Evolutionary conservation across 2,329 filamentous ascomycete genomes (phyloP).

Genomic region (Colletotrichum cuscutae): DNA sequence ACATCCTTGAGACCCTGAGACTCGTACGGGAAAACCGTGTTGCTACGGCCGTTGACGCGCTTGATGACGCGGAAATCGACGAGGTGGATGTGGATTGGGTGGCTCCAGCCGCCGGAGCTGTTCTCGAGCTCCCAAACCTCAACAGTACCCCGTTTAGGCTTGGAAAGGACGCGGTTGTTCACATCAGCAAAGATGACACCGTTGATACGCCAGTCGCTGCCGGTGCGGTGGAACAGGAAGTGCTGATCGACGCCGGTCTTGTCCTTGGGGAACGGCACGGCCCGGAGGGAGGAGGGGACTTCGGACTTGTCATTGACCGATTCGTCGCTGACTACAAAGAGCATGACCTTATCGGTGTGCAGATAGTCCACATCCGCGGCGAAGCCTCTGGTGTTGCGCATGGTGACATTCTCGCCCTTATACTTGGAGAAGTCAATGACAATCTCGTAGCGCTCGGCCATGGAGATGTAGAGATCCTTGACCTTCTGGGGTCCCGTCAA

Average conservation of each 20-base stretch:
- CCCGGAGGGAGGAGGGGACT: slow-evolving; percentile 37
- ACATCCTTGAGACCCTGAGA: slow-evolving; percentile 62
- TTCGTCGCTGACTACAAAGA: slow-evolving; percentile 51
- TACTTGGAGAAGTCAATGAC: slow-evolving; percentile 62
- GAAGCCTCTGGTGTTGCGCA: slow-evolving; percentile 51
- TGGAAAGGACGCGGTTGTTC: slow-evolving; percentile 53
- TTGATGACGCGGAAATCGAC: slow-evolving; percentile 62
- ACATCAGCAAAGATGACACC: slow-evolving; percentile 53
- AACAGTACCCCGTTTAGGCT: slow-evolving; percentile 49
- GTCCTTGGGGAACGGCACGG: slow-evolving; percentile 31
- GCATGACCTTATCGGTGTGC: slow-evolving; percentile 56
- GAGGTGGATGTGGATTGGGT: slow-evolving; percentile 64
- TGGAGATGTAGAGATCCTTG: slow-evolving; percentile 54
- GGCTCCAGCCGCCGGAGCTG: slow-evolving; percentile 52
- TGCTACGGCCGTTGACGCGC: slow-evolving; percentile 48
- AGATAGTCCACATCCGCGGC: slow-evolving; percentile 54
- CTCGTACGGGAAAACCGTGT: slow-evolving; percentile 57
- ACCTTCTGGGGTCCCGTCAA: slow-evolving; percentile 52
- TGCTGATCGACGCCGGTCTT: slow-evolving; percentile 32
- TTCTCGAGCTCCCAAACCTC: slow-evolving; percentile 58
- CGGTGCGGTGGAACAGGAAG: slow-evolving; percentile 33
- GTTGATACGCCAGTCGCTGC: slow-evolving; percentile 53
- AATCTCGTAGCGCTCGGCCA: slow-evolving; percentile 64
- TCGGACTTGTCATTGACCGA: slow-evolving; percentile 41
- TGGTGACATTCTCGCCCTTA: slow-evolving; percentile 57